Evolutionary conservation across 1,139 yeast species (phyloP), one percentile per base, ranked within the genome.

Genomic region (Candida tetrigidarum): DNA sequence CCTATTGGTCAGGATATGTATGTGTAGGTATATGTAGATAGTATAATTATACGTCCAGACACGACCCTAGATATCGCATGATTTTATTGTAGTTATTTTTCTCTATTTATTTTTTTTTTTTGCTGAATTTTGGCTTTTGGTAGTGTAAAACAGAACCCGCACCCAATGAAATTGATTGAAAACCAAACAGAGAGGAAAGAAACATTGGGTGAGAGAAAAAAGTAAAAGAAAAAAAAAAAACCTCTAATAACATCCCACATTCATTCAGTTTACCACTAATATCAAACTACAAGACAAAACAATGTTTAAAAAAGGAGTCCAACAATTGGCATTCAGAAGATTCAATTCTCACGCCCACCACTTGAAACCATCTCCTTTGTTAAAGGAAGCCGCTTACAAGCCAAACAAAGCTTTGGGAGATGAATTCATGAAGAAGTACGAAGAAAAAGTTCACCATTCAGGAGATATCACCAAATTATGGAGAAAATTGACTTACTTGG

Each of bases 361-460:
- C 14, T 61, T 63, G 56, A 60, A 56, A 5, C 66, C 65, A 38
- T 74, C 80, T 60, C 73, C 74, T 59, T 58, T 54, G 57, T 64
- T 74, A 55, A 66, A 67, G 53, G 78, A 72, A 43, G 54, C 58
- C 27, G 77, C 79, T 18, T 74, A 62, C 63, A 70, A 69, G 52
- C 59, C 64, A 49, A 59, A 71, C 65, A 62, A 63, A 54, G 53
- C 64, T 51, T 75, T 74, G 32, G 80, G 79, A 45, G 74, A 73
- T 48, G 73, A 69, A 27, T 75, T 70, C 64, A 64, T 62, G 54
- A 68, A 67, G 56, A 59, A 61, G 28, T 61, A 64, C 57, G 69
- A 81, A 58, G 90, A 85, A 58, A 81, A 89, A 62, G 77, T 75
- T 58, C 84, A 84, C 63, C 98, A 93, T 72, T 91, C 96, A 47